These are phyloP conservation scores for Cercospora citrullina DNA, from an alignment of 2,329 filamentous ascomycete species.

Conservation along the genomic window DNA sequence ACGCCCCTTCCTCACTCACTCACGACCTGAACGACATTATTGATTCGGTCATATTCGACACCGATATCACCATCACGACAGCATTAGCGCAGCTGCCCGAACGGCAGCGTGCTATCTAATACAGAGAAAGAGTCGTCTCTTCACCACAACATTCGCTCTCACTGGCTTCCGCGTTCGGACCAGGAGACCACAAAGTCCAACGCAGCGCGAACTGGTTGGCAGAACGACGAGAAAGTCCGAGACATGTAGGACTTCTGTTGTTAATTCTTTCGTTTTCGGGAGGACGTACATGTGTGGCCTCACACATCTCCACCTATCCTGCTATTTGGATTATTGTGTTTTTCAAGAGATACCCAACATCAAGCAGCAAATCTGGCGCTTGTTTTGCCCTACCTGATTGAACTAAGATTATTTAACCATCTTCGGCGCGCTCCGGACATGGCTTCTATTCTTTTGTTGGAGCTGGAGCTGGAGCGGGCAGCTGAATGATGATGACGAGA, in stretches of 20 bases:
- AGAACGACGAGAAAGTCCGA: background rate
- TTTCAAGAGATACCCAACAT: background rate
- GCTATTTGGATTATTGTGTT: background rate
- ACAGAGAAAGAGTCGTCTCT: background rate
- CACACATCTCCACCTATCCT: background rate
- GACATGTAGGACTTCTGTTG: background rate
- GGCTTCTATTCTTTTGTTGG: background rate
- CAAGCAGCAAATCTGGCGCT: background rate
- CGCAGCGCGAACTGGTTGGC: background rate
- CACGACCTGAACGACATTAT: constrained; percentile 1
- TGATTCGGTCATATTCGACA: background rate
- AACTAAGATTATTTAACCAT: background rate
- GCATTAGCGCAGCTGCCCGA: background rate
- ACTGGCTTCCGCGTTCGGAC: background rate
- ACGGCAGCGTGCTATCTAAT: background rate
- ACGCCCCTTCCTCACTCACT: background rate
- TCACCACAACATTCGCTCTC: background rate
- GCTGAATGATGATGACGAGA: background rate
- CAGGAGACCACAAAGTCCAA: background rate
- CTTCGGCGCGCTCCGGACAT: background rate
- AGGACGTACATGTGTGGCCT: background rate
- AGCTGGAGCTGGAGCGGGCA: background rate
- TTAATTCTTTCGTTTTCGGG: background rate
- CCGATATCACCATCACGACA: background rate
- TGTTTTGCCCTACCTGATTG: background rate